These are phyloP conservation scores for Pseudogymnoascus sp. DNA, from an alignment of 2,329 filamentous ascomycete species.

Conservation along the genomic window DNA sequence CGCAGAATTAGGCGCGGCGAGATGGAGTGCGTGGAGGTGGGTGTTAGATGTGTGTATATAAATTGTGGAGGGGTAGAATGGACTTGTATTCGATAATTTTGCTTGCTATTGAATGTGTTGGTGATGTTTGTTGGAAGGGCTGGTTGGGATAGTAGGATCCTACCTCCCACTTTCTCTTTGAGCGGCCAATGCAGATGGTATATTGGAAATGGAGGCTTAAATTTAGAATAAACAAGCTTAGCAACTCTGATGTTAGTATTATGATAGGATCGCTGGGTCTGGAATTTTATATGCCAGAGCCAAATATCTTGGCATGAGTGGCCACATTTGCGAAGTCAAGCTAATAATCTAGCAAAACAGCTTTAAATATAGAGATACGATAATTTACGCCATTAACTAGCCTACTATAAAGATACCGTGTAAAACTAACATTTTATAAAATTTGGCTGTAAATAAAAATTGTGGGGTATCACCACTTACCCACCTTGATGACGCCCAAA, in stretches of 20 bases:
- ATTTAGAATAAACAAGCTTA: neutral
- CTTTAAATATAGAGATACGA: neutral
- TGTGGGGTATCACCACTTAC: neutral
- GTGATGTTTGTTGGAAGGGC: neutral
- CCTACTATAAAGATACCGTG: neutral
- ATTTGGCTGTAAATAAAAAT: neutral
- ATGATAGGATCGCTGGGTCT: neutral
- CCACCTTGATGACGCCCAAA: neutral
- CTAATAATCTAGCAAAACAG: neutral
- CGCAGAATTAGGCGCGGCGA: slow-evolving; percentile 16
- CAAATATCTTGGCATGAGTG: neutral
- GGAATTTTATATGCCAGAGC: neutral
- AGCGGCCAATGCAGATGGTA: neutral
- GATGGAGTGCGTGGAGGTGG: neutral
- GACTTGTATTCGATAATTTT: neutral
- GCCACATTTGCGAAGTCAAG: neutral
- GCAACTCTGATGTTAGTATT: neutral
- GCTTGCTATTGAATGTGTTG: neutral
- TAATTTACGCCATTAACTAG: neutral
- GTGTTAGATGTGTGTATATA: neutral
- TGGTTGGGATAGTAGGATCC: neutral
- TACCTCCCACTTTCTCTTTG: neutral
- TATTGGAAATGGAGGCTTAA: neutral
- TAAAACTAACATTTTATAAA: neutral
- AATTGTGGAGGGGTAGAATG: neutral